Percentiles rank a stretch among this genome's conserved stretches.
Evolutionary conservation across 2,329 filamentous ascomycete genomes (phyloP).

Genomic region (Westerdykella ornata): DNA sequence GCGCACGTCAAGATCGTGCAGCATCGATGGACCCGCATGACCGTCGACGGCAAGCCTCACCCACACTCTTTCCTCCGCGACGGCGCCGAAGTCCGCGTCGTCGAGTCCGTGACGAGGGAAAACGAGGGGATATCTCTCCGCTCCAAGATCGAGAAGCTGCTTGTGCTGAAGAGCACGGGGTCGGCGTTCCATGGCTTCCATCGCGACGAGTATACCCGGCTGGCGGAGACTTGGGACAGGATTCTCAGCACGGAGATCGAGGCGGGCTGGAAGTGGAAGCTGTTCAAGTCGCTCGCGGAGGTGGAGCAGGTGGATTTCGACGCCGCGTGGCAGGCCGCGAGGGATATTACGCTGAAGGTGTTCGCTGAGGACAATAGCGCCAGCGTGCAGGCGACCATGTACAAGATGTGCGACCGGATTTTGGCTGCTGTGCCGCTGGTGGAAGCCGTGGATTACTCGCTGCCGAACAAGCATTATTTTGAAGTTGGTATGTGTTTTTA

Average conservation of each 20-base stretch:
- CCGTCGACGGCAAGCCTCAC: conserved; percentile 79
- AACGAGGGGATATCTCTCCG: conserved; percentile 65
- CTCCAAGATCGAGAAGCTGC: conserved; percentile 71
- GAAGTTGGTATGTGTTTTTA: conserved; percentile 65
- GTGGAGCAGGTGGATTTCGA: conserved; percentile 69
- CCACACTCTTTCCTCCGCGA: conserved; percentile 93
- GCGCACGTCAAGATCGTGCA: conserved; percentile 76
- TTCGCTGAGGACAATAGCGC: conserved; percentile 89
- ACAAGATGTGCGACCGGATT: conserved; percentile 92
- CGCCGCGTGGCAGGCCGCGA: conserved; percentile 67
- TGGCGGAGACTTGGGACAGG: conserved; percentile 87
- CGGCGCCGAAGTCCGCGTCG: conserved; percentile 77
- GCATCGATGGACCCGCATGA: conserved; percentile 88
- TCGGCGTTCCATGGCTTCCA: conserved; percentile 95
- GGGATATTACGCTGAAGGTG: conserved; percentile 77
- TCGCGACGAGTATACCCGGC: conserved; percentile 85
- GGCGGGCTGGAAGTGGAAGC: conserved; percentile 76
- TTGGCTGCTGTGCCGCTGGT: conserved; percentile 66
- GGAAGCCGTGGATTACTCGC: conserved; percentile 67
- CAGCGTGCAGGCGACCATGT: conserved; percentile 96
- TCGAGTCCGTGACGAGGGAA: conserved; percentile 63
- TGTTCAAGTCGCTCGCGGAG: conserved; percentile 58
- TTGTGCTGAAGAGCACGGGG: conserved; percentile 92
- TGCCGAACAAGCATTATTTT: conserved; percentile 99
- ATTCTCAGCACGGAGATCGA: conserved; percentile 93